Evolutionary conservation across 768 basidiomycete genomes (phyloP), one percentile per base, ranked within the genome.

Genomic region (Podaxis sp.): DNA sequence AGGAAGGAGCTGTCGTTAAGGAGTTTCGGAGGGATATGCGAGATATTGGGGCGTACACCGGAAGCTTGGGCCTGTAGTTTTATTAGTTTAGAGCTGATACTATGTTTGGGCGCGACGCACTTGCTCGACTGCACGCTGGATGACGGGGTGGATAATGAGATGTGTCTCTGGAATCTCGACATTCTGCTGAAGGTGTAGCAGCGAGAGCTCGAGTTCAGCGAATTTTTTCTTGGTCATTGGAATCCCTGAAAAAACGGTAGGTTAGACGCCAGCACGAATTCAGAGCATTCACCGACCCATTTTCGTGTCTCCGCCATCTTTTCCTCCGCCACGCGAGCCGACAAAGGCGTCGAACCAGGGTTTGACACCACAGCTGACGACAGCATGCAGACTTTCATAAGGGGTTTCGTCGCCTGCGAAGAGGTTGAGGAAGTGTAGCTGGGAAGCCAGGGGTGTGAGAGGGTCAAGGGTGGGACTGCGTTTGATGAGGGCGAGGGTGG

Each of bases 171-270:
- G 97, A 57, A 99, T 99, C 78, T 99, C 97, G 66, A 99, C 96
- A 68, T 99, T 99, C 75, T 99, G 97, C 71, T 99, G 96, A 4
- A 99, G 83, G 72, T 99, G 97, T 1, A 99, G 79, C 15, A 99
- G 79, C 2, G 94, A 95, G 9, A 98, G 77, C 74, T 99, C 96
- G 60, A 99, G 87, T 69, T 99, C 97, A 7, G 97, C 96, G 71
- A 99, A 98, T 77, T 98, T 99, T 82, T 96, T 96, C 85, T 98
- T 99, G 52, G 96, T 95, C 84, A 97, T 93, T 2, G 97, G 97
- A 63, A 99, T 99, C 82, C 93, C 78, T 79, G 63, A 22, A 56
- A 39, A 66, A 51, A 51, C 2, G 13, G 12, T 24, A 22, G 22
- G 22, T 24, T 51, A 6, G 22, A 11, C 22, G 19, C 12, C 8